Percentiles rank a stretch among this genome's conserved stretches.
Evolutionary conservation across 495 filamentous ascomycete genomes (phyloP).

Genomic region (Talaromyces trachyspermus): DNA sequence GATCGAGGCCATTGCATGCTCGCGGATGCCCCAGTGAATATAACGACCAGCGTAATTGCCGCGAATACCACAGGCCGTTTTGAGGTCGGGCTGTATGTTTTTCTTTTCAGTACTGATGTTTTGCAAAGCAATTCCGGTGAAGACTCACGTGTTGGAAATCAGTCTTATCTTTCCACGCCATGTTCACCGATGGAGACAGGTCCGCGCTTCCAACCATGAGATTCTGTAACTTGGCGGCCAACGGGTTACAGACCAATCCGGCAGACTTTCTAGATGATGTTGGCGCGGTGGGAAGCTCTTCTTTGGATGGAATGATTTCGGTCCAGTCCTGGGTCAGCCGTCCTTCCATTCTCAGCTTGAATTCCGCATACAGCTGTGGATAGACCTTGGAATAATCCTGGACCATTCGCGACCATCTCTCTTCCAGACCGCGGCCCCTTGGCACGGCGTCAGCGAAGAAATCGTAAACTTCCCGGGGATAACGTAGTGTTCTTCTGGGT

Average conservation of each 20-base stretch:
- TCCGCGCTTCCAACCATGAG: conserved; percentile 57
- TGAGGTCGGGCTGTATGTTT: conserved; percentile 32
- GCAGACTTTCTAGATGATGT: conserved; percentile 44
- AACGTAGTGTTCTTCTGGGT: conserved; percentile 37
- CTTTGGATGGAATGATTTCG: conserved; percentile 31
- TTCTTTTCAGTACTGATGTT: neutral
- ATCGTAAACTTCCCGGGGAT: conserved; percentile 37
- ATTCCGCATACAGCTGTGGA: conserved; percentile 41
- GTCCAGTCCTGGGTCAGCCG: conserved; percentile 37
- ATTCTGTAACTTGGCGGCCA: conserved; percentile 35
- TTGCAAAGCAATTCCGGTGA: neutral
- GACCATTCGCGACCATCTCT: conserved; percentile 40
- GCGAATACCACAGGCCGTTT: conserved; percentile 37
- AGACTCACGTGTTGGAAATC: conserved; percentile 45
- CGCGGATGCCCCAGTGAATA: conserved; percentile 47
- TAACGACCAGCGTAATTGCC: conserved; percentile 46
- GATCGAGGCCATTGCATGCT: conserved; percentile 47
- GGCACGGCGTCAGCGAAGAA: conserved; percentile 40
- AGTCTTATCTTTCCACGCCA: conserved; percentile 46
- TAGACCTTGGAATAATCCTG: conserved; percentile 29
- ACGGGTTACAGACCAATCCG: conserved; percentile 43
- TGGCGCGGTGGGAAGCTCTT: conserved; percentile 33
- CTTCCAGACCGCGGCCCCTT: conserved; percentile 32
- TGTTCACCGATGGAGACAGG: conserved; percentile 49
- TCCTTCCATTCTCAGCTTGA: conserved; percentile 39